A percentile compares a stretch with the other conserved stretches of the same genome.
Conservation (phyloP, 345 rosid species). For the Boechera stricta region DNA sequence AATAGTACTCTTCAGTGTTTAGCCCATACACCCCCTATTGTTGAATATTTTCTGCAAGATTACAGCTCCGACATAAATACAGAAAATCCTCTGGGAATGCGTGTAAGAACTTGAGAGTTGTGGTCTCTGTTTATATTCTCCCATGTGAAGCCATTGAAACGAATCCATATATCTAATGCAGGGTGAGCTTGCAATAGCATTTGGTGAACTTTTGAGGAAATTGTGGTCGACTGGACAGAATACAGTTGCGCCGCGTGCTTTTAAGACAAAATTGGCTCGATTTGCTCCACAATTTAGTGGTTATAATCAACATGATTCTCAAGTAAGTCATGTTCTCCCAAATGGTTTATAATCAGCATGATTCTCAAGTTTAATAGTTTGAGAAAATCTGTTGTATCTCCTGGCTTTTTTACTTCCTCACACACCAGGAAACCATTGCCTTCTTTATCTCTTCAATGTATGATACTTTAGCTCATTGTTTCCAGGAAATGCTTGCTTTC, state of each 20-base stretch:
- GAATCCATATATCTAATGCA: slow-evolving; percentile 48
- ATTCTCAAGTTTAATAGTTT: not conserved
- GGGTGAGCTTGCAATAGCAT: slow-evolving; percentile 94
- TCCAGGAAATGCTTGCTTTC: slow-evolving; percentile 90
- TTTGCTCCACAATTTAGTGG: slow-evolving; percentile 99
- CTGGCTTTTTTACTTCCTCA: not conserved
- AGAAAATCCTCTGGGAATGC: slow-evolving; percentile 89
- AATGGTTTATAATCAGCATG: not conserved
- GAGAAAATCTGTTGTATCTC: not conserved
- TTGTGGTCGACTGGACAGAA: slow-evolving; percentile 77
- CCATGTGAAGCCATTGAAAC: slow-evolving; percentile 9
- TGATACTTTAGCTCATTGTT: slow-evolving; percentile 24
- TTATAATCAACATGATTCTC: slow-evolving; percentile 98
- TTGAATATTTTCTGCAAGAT: slow-evolving; percentile 83
- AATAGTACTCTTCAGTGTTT: slow-evolving; percentile 93
- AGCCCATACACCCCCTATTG: slow-evolving; percentile 83
- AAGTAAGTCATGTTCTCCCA: slow-evolving; percentile 55
- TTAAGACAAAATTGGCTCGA: slow-evolving; percentile 80
- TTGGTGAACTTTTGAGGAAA: slow-evolving; percentile 86
- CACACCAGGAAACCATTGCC: not conserved
- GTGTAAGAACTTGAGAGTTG: slow-evolving; percentile 56
- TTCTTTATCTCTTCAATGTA: not conserved
- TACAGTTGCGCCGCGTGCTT: slow-evolving; percentile 71
- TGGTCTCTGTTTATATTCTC: slow-evolving; percentile 15
- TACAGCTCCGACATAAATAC: slow-evolving; percentile 77